Percentiles rank a stretch among this genome's conserved stretches.
Evolutionary conservation across 257 asterid species (phyloP).

Genomic region (Solanum bulbocastanum): DNA sequence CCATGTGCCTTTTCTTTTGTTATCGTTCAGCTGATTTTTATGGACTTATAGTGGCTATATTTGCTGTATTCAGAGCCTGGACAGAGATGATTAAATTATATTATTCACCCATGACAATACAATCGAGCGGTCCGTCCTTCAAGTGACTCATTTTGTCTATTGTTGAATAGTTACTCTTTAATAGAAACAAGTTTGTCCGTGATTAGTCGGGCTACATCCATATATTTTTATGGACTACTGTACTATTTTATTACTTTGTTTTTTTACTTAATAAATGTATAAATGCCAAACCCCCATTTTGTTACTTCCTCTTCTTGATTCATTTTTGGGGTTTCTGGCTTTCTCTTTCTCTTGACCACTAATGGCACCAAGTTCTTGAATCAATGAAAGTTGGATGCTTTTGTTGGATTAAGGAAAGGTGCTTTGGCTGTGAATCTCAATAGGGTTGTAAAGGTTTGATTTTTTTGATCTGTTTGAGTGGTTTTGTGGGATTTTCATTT

Average conservation of each 20-base stretch:
- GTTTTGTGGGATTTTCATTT: neutral
- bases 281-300: slow-evolving; percentile 3
- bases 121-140: neutral
- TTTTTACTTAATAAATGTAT: neutral
- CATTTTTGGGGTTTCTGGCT: neutral
- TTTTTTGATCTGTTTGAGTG: slow-evolving; percentile 8
- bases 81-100: neutral
- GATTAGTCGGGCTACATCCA: neutral
- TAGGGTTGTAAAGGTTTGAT: neutral
- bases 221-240: neutral
- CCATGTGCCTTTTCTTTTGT: neutral
- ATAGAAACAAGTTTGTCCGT: neutral
- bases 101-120: neutral
- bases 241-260: slow-evolving; percentile 1
- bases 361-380: slow-evolving; percentile 1
- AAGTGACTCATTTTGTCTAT: neutral
- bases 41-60: neutral
- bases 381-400: neutral
- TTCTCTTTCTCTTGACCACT: slow-evolving; percentile 6
- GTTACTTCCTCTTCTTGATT: slow-evolving; percentile 8
- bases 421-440: slow-evolving; percentile 4
- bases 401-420: neutral
- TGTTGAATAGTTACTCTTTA: neutral
- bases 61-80: neutral
- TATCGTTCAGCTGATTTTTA: neutral